Evolutionary conservation across 768 basidiomycete genomes (phyloP).

Genomic region (Tylopilus subfusipes): DNA sequence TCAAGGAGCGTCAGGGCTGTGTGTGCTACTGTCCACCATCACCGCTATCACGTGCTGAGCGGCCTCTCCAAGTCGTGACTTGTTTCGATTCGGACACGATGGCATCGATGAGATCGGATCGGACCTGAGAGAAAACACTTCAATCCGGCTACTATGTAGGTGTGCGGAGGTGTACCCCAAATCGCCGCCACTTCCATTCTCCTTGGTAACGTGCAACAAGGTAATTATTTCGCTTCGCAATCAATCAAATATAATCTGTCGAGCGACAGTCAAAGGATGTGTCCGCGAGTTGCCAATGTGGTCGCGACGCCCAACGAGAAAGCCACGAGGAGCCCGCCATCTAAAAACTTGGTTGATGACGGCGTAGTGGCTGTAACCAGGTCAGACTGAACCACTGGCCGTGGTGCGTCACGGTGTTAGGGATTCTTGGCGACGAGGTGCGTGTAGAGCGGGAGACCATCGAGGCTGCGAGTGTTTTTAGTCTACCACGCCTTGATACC

Average conservation of each 20-base stretch:
- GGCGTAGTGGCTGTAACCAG: background rate
- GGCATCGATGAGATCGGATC: too few relatives aligned
- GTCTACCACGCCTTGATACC: constrained; percentile 59
- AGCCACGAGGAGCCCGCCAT: constrained; percentile 20
- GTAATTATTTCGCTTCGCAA: background rate
- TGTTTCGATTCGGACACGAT: too few relatives aligned
- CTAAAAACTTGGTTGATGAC: background rate
- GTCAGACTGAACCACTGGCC: background rate
- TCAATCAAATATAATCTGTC: constrained; percentile 11
- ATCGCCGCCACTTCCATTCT: too few relatives aligned
- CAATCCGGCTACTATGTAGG: too few relatives aligned
- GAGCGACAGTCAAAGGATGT: too few relatives aligned
- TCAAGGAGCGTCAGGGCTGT: too few relatives aligned
- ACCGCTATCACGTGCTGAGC: too few relatives aligned
- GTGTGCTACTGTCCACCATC: too few relatives aligned
- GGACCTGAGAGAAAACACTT: too few relatives aligned
- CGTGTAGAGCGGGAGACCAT: constrained; percentile 50
- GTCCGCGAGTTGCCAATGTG: constrained; percentile 9
- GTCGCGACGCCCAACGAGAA: constrained; percentile 30
- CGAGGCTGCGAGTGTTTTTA: constrained; percentile 50
- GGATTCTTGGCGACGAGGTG: constrained; percentile 15
- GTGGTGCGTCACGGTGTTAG: constrained; percentile 19
- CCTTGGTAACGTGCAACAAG: too few relatives aligned
- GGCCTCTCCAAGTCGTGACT: too few relatives aligned
- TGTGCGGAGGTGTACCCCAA: too few relatives aligned